Base-by-base conservation (phyloP, 1,284 basidiomycete species). In the Boletus smithii region DNA sequence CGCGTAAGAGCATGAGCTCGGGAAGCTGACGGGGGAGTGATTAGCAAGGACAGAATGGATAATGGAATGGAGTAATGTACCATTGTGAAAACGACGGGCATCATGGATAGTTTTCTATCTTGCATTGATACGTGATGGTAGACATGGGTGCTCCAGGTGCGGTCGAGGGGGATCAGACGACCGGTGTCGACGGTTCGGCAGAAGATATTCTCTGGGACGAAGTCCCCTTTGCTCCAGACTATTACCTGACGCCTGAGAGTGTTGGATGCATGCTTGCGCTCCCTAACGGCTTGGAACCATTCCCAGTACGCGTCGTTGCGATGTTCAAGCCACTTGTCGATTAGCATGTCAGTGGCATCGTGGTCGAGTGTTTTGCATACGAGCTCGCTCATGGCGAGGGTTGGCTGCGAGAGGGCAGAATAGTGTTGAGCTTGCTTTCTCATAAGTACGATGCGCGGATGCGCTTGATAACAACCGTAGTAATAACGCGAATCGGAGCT, bases 321-420 rank as follows among this genome's bases (percentile, higher is more conserved):
- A 59, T 86, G 83, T 61, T 86, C 83, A 39, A 87, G 80, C 84
- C 84, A 87, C 66, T 81, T 84, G 73, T 87, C 83, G 68, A 87
- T 86, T 55, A 87, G 77, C 68, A 80, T 74, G 69, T 85, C 82
- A 2, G 84, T 84, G 17, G 79, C 74, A 54, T 85, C 81, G 68
- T 83, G 80, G 65, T 85, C 81, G 46, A 87, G 75, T 14, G 81
- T 83, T 45, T 84, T 85, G 67, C 82, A 80, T 44, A 85, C 77
- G 42, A 87, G 81, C 69, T 86, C 85, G 55, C 80, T 81, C 79
- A 84, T 85, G 31, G 75, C 73, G 46, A 86, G 74, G 17, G 70
- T 74, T 5, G 84, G 83, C 20, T 81, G 80, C 1, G 74, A 73
- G 53, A 83, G 76, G n/a, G 79, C 75, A 40, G 82, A 85, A 62